Percentiles rank a stretch among this genome's conserved stretches.
Evolutionary conservation across 177 flowering plant species (phyloP).

Genomic region (Vitis hybrid): DNA sequence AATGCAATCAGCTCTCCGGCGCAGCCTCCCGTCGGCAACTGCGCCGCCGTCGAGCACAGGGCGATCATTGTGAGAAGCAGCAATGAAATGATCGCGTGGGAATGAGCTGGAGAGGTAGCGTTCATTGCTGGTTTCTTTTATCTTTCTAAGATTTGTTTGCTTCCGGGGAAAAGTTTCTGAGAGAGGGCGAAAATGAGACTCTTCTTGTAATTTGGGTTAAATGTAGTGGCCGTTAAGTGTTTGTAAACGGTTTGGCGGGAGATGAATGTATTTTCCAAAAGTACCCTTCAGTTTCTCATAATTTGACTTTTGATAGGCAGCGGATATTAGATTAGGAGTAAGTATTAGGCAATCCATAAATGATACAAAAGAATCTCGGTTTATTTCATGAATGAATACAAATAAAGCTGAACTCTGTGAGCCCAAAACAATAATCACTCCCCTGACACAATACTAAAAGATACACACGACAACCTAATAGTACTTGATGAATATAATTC

Average conservation of each 20-base stretch:
- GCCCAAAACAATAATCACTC: neutral
- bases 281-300: neutral
- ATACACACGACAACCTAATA: slow-evolving; percentile 9
- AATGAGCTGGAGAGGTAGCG: neutral
- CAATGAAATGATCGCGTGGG: neutral
- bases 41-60: slow-evolving; percentile 8
- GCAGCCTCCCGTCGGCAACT: slow-evolving; percentile 28
- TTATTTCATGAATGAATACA: neutral
- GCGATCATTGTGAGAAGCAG: neutral
- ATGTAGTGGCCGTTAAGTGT: neutral
- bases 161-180: neutral
- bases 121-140: neutral
- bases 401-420: neutral
- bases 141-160: neutral
- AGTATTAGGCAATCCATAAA: neutral
- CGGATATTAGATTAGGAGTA: no score
- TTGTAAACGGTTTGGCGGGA: neutral
- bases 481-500: slow-evolving; percentile 29
- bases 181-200: no score
- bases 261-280: neutral
- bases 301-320: neutral
- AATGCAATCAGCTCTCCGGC: slow-evolving; percentile 33
- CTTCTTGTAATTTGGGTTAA: no score
- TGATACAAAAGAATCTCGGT: neutral
- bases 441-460: neutral